phyloP scores from a whole-genome alignment of 768 basidiomycete species.

The Tulasnella sp. region DNA sequence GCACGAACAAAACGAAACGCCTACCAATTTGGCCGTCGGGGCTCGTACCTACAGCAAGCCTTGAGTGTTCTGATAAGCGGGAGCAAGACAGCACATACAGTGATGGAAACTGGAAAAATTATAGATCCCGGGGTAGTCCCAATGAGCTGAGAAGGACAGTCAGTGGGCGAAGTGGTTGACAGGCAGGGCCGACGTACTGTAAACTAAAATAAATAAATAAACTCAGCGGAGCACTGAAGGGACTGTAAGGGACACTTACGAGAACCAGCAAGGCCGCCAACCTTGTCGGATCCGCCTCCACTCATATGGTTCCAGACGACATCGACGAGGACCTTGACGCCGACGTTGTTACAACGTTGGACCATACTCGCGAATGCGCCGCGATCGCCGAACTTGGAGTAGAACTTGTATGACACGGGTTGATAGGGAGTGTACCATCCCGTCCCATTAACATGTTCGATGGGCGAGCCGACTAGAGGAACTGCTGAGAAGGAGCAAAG shows the following conservation, averaged over 20 bases:
- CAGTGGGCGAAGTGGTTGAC: not conserved
- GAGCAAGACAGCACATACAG: not conserved
- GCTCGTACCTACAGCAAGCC: constrained; percentile 2
- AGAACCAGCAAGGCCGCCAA: constrained; percentile 18
- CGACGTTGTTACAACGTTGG: constrained; percentile 15
- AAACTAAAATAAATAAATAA: not conserved
- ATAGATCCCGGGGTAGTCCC: constrained; percentile 21
- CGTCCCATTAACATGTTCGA: constrained; percentile 10
- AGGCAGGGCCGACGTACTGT: not conserved
- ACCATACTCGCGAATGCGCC: constrained; percentile 16
- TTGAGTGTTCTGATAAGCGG: not conserved
- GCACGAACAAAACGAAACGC: not conserved
- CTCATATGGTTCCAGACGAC: constrained; percentile 22
- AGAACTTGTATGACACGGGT: constrained; percentile 15
- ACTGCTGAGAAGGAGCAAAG: too few species aligned
- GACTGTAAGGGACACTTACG: constrained; percentile 16
- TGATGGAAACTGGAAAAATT: constrained; percentile 17
- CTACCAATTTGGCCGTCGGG: not conserved
- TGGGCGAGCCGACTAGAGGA: constrained; percentile 14
- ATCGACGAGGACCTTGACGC: constrained; percentile 16
- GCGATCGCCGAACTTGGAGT: constrained; percentile 17
- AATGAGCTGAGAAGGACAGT: constrained; percentile 15
- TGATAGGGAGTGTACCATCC: constrained; percentile 20
- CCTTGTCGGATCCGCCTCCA: constrained; percentile 17
- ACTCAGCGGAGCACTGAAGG: constrained; percentile 1